Evolutionary conservation across 179 eudicot genomes (phyloP).

Genomic region (Beta macrorhiza): DNA sequence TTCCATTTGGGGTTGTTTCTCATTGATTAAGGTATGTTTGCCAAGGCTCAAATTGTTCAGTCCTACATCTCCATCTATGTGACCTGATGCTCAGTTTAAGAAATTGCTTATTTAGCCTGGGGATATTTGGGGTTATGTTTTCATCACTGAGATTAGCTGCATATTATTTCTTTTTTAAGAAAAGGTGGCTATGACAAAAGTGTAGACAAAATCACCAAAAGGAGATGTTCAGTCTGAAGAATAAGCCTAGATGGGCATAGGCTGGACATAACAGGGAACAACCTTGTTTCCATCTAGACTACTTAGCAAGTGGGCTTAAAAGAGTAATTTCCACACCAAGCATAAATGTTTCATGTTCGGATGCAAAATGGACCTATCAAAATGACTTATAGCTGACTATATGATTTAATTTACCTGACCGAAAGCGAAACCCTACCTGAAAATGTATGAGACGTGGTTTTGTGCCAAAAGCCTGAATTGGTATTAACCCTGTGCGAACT

Average conservation of each 20-base stretch:
- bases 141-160: neutral
- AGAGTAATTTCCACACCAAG: constrained; percentile 11
- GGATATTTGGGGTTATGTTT: neutral
- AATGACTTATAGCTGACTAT: too few relatives aligned
- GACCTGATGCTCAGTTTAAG: constrained; percentile 1
- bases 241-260: neutral
- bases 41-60: neutral
- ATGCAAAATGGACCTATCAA: too few relatives aligned
- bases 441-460: too few relatives aligned
- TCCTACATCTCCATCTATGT: neutral
- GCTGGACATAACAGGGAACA: constrained; percentile 1
- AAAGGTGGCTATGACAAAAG: neutral
- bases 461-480: too few relatives aligned
- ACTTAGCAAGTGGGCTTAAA: constrained; percentile 17
- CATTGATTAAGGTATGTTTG: neutral
- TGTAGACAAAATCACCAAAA: neutral
- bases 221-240: neutral
- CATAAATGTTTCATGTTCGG: neutral
- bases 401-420: too few relatives aligned
- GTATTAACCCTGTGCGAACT: too few relatives aligned
- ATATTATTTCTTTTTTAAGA: neutral
- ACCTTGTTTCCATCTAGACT: neutral
- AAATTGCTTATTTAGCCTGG: constrained; percentile 13
- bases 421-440: too few relatives aligned
- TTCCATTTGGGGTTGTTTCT: neutral